Base-by-base conservation (phyloP, 352 stramenopile genomes). In the Globisporangium cylindrosporum region DNA sequence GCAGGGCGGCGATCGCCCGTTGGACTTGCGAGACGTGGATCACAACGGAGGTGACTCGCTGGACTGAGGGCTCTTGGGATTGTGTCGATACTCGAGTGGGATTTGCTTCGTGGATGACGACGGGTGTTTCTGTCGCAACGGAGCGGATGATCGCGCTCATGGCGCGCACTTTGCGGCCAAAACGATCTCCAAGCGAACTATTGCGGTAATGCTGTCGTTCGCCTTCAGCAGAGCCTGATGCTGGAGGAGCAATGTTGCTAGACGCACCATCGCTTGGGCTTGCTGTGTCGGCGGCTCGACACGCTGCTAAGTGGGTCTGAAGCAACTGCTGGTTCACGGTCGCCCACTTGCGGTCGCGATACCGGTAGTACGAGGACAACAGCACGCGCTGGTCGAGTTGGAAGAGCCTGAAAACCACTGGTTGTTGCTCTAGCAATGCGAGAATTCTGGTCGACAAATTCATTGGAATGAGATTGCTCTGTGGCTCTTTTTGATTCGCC, bases 1-100 rank as follows among this genome's bases (percentile, higher is more conserved):
- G 70, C 8, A 77, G 12, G 25, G 69, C 61, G 3, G 58, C 56
- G 6, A 62, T 66, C 4, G 76, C 51, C 2, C 63, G 20, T 41
- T 58, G 56, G 14, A 76, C 34, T n/a, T 46, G 24, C 2, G 27
- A 7, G 12, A 60, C 55, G 5, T 60, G 18, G 6, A 43, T 14
- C 55, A 27, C 15, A 27, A 57, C 22, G 22, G 49, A 34, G 2
- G 22, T 9, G 10, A 12, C 22, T 25, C 48, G 48, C 48, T 55
- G 14, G 41, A 8, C 41, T 12, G 48, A 55, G 48, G 48, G 48
- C 6, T 25, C 48, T 27, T 55, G 48, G n/a, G 14, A 48, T 55
- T 12, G 20, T 57, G 49, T 32, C 4, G 49, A 18, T 3, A 10
- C 20, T 8, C 48, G 7, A 27, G 24, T n/a, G 22, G 4, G 10